Evolutionary conservation across 768 basidiomycete species (phyloP), one percentile per base, ranked within the genome.

Genomic region (Russula dissimulans): DNA sequence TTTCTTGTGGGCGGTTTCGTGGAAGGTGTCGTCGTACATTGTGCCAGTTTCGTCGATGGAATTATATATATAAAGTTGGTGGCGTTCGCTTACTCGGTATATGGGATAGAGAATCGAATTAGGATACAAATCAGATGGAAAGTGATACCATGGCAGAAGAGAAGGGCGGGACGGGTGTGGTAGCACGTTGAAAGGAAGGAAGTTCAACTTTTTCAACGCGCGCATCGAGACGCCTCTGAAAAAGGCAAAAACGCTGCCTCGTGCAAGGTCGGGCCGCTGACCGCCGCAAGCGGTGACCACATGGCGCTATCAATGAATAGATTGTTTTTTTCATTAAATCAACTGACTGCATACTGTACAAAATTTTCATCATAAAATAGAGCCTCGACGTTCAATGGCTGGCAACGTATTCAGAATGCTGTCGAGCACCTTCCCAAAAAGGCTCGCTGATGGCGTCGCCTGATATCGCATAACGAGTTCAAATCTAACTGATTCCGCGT

Each of bases 351-450:
- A 26, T 26, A 2, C 22, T 26, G 22, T 26, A 26, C 22, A 26
- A 26, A 1, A 1, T 11, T n/a, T 36, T 32, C 17, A 38, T 51
- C 10, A 36, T 18, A 36, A n/a, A 36, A 18, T 12, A 15, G n/a
- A 18, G 3, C 11, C 26, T 38, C n/a, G 38, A 26, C 51, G 12
- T 32, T 41, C 36, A n/a, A 47, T 44, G 5, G 18, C 29, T 6
- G 60, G 61, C 48, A 79, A 38, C 36, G 65, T 67, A 56, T 69
- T 68, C n/a, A 78, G 63, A 12, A 82, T 65, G 18, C 75, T 73
- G 47, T 74, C 74, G 34, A 79, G 75, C 57, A 95, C 86, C 14
- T 69, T 72, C 65, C 73, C 69, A 72, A 95, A 93, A 22, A 93
- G 69, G 69, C 77, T 79, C 44, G 81, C 81, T 2, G 90, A 87